phyloP scores from a whole-genome alignment of 78 protist species.

The Polysphondylium violaceum region DNA sequence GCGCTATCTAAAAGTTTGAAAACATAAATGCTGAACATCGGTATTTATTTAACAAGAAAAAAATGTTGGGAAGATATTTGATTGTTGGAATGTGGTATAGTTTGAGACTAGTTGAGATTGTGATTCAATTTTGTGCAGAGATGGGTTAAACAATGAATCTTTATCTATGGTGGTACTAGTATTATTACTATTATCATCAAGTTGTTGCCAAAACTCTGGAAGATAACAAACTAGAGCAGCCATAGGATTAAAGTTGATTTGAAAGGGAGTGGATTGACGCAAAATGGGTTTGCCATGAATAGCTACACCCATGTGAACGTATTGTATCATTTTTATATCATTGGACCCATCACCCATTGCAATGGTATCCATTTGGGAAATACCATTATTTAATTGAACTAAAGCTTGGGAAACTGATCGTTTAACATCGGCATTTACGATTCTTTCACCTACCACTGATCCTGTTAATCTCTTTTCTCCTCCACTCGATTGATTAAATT shows the following conservation, averaged over 20 bases:
- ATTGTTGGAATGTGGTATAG: no score
- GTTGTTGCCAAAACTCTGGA: not conserved
- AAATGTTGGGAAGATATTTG: no score
- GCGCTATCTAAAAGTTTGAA: no score
- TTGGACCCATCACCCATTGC: constrained; percentile 84
- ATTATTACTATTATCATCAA: no score
- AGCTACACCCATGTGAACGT: constrained; percentile 59
- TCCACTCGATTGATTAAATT: not conserved
- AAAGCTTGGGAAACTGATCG: not conserved
- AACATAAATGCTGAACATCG: no score
- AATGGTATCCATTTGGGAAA: constrained; percentile 3
- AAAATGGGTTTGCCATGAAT: constrained; percentile 59
- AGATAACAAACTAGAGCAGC: constrained; percentile 11
- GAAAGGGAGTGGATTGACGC: constrained; percentile 56
- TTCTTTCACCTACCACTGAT: constrained; percentile 22
- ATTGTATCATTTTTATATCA: constrained; percentile 58
- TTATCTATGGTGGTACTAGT: no score
- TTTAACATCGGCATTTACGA: constrained; percentile 75
- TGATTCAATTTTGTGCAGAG: no score
- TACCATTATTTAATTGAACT: not conserved
- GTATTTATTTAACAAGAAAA: no score
- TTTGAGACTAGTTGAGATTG: no score
- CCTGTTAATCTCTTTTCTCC: constrained; percentile 37
- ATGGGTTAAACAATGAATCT: no score
- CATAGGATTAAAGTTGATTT: constrained; percentile 34